phyloP scores from a whole-genome alignment of 257 asterid genomes.

The Henckelia pumila region DNA sequence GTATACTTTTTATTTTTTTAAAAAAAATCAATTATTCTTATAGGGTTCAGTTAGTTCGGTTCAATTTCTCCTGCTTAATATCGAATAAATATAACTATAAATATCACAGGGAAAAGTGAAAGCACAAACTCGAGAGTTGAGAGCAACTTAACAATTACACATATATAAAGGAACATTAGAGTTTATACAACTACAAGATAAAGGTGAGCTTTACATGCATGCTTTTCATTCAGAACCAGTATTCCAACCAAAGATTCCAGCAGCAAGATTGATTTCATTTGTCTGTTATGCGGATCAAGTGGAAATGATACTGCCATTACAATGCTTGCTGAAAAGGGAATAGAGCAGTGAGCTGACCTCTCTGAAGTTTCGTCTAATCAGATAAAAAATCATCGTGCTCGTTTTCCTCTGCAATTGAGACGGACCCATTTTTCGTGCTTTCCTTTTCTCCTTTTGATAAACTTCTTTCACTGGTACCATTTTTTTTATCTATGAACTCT shows the following conservation, averaged over 20 bases:
- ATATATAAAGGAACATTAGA: constrained; percentile 29
- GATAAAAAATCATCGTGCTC: constrained; percentile 45
- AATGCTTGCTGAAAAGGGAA: neutral
- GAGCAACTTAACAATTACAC: neutral
- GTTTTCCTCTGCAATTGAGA: constrained; percentile 34
- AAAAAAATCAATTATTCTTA: too few species aligned
- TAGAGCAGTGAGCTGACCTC: constrained; percentile 4
- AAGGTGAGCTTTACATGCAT: constrained; percentile 32
- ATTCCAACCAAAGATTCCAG: constrained; percentile 21
- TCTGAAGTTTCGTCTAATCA: constrained; percentile 34
- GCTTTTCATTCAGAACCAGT: constrained; percentile 8
- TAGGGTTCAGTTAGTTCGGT: too few species aligned
- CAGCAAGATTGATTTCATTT: constrained; percentile 4
- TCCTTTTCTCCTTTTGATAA: constrained; percentile 25
- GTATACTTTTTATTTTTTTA: too few species aligned
- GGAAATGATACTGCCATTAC: neutral
- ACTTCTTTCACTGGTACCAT: constrained; percentile 17
- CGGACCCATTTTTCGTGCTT: constrained; percentile 28
- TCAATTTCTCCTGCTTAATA: too few species aligned
- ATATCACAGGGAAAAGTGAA: neutral
- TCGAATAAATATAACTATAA: too few species aligned
- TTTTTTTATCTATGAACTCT: constrained; percentile 24
- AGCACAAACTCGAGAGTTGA: neutral
- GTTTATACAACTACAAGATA: constrained; percentile 23
- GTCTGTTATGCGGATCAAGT: constrained; percentile 3